Percentiles rank a stretch among this genome's conserved stretches.
phyloP scores from a whole-genome alignment of 352 stramenopile species.

The Hyaloperonospora arabidopsidis region DNA sequence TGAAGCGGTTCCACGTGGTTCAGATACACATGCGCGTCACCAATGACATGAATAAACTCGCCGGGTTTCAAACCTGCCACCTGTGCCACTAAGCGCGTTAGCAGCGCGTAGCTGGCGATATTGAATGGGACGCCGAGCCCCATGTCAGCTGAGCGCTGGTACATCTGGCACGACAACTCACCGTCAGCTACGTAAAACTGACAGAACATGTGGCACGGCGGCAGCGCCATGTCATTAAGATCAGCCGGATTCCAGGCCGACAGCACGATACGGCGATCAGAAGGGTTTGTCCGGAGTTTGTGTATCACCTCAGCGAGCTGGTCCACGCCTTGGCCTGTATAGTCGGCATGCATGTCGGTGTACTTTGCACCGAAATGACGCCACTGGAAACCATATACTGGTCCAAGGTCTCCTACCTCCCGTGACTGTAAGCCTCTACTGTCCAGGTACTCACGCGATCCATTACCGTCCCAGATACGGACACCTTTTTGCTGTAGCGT shows the following conservation, averaged over 20 bases:
- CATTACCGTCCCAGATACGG: slow-evolving; percentile 99
- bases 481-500: slow-evolving; percentile 96
- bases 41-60: slow-evolving; percentile 98
- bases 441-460: slow-evolving; percentile 92
- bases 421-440: slow-evolving; percentile 88
- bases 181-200: slow-evolving; percentile 88
- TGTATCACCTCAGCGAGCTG: slow-evolving; percentile 97
- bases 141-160: slow-evolving; percentile 99
- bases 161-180: slow-evolving; percentile 93
- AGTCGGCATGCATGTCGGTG: slow-evolving; percentile 96
- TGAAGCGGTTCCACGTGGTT: slow-evolving; percentile 98
- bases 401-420: slow-evolving; percentile 95
- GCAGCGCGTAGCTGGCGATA: slow-evolving; percentile 97
- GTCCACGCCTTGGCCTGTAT: slow-evolving; percentile 96
- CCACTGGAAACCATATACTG: slow-evolving; percentile 98
- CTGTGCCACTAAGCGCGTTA: slow-evolving; percentile 95
- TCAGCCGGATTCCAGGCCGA: slow-evolving; percentile 98
- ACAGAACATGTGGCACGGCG: slow-evolving; percentile 99
- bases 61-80: slow-evolving; percentile 89
- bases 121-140: slow-evolving; percentile 99
- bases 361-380: slow-evolving; percentile 99
- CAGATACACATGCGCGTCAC: slow-evolving; percentile 98
- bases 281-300: slow-evolving; percentile 96
- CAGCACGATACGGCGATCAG: slow-evolving; percentile 96
- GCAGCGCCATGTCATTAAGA: slow-evolving; percentile 95